Conservation (phyloP, 345 rosid species). For the Populus alba region DNA sequence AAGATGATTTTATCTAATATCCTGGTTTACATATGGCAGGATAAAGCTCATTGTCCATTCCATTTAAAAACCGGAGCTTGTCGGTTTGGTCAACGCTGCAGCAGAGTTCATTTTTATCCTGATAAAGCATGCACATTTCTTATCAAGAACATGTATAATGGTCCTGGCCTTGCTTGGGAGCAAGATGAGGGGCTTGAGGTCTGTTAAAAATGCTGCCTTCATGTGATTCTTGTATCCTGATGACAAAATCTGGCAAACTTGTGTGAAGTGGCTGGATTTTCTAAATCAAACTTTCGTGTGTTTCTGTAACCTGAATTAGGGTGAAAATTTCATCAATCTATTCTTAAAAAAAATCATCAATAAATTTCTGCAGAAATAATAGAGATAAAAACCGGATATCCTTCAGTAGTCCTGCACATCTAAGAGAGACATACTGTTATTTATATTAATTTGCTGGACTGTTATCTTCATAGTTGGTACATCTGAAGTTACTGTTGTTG, state of each 20-base stretch:
- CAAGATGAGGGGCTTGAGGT: slow-evolving; percentile 99
- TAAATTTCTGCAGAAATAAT: neutral
- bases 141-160: slow-evolving; percentile 91
- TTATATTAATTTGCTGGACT: neutral
- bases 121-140: slow-evolving; percentile 79
- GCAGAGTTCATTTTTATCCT: slow-evolving; percentile 94
- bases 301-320: neutral
- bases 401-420: neutral
- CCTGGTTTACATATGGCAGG: slow-evolving; percentile 38
- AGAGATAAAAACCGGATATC: neutral
- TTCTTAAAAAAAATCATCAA: no score
- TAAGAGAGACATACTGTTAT: neutral
- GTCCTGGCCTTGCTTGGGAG: slow-evolving; percentile 94
- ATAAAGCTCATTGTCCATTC: slow-evolving; percentile 98
- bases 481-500: neutral
- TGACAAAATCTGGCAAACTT: slow-evolving; percentile 8
- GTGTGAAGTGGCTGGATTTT: neutral
- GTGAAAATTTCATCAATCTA: neutral
- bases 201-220: slow-evolving; percentile 69
- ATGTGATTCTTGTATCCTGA: slow-evolving; percentile 84
- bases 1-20: slow-evolving; percentile 9
- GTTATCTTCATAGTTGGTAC: neutral
- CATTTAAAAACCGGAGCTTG: slow-evolving; percentile 95
- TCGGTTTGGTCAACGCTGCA: slow-evolving; percentile 93
- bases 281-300: neutral